phyloP scores from a whole-genome alignment of 1,284 basidiomycete species.

The Irpex sp. region DNA sequence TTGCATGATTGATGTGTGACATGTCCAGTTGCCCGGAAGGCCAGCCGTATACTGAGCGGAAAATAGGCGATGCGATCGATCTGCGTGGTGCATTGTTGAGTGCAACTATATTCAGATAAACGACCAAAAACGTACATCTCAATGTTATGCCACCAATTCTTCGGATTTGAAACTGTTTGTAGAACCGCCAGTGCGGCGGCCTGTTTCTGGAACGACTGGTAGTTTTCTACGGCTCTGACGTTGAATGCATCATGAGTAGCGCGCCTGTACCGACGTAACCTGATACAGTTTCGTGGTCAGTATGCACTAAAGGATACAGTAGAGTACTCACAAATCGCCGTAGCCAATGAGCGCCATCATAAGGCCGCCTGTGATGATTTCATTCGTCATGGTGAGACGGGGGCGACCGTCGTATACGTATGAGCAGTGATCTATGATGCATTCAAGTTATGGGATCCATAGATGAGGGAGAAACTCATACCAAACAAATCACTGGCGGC shows the following conservation, averaged over 20 bases:
- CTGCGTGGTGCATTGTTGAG: background rate
- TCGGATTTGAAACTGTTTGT: background rate
- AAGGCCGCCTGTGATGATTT: background rate
- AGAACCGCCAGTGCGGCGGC: background rate
- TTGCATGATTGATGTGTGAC: background rate
- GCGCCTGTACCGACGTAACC: background rate
- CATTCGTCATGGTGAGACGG: background rate
- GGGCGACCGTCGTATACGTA: background rate
- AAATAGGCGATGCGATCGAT: background rate
- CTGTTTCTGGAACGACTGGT: background rate
- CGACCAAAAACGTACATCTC: background rate
- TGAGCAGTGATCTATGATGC: too few species aligned
- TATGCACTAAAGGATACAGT: background rate
- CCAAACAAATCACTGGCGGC: too few species aligned
- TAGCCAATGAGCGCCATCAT: background rate
- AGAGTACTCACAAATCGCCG: background rate
- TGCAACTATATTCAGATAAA: background rate
- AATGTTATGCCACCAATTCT: background rate
- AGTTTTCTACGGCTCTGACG: background rate
- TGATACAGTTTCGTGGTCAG: background rate
- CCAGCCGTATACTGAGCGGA: background rate
- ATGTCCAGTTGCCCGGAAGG: background rate
- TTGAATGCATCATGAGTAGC: background rate
- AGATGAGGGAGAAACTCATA: too few species aligned
- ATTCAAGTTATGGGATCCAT: too few species aligned